Evolutionary conservation across 2,329 filamentous ascomycete genomes (phyloP).

Genomic region (Penicillium palitans): DNA sequence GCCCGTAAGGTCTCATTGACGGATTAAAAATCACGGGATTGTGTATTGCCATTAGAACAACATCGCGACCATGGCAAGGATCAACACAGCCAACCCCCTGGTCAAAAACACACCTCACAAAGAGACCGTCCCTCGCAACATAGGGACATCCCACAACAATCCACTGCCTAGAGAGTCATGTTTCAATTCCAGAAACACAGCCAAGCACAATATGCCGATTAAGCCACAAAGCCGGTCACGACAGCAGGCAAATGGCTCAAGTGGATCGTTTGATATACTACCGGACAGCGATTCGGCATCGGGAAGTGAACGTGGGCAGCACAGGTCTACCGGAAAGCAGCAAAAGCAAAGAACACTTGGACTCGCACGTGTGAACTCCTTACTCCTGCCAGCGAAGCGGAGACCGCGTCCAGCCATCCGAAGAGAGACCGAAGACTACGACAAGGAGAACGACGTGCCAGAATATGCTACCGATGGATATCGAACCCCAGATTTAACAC

Average conservation of each 20-base stretch:
- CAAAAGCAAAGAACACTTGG: constrained; percentile 32
- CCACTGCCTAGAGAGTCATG: constrained; percentile 4
- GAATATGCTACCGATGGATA: constrained; percentile 24
- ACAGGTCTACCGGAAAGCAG: constrained; percentile 18
- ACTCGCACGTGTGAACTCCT: constrained; percentile 35
- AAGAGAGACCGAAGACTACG: constrained; percentile 35
- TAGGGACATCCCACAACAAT: neutral
- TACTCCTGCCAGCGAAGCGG: constrained; percentile 32
- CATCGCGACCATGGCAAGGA: constrained; percentile 27
- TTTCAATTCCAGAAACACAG: constrained; percentile 5
- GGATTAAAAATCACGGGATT: neutral
- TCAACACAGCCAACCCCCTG: constrained; percentile 27
- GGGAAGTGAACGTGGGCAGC: constrained; percentile 17
- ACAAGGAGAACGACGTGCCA: constrained; percentile 38
- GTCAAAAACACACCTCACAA: constrained; percentile 1
- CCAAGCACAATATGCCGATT: neutral
- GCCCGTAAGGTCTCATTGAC: neutral
- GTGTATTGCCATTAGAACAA: neutral
- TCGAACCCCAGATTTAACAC: constrained; percentile 18
- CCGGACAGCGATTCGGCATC: constrained; percentile 26
- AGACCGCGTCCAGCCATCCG: constrained; percentile 22
- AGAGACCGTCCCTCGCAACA: neutral
- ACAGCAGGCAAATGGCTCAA: constrained; percentile 21
- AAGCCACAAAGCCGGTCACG: constrained; percentile 16
- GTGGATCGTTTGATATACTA: constrained; percentile 34